phyloP scores from a whole-genome alignment of 176 grass and related monocot genomes.

The Eleusine coracana region DNA sequence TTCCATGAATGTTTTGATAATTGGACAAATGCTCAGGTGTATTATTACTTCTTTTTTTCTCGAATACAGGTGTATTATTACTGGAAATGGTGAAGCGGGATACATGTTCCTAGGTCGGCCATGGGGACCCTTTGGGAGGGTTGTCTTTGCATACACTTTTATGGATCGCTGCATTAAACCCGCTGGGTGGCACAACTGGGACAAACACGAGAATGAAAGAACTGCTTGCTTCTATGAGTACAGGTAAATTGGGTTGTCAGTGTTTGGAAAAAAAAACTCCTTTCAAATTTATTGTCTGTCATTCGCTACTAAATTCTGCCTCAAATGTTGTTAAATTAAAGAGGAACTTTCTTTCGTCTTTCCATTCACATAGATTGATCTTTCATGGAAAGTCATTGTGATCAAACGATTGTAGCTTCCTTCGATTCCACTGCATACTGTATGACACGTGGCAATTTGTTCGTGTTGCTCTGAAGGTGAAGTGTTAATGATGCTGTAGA shows the following conservation, averaged over 20 bases:
- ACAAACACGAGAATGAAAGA: constrained; percentile 89
- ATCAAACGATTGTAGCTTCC: neutral
- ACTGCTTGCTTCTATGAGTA: constrained; percentile 96
- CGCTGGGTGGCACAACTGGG: constrained; percentile 96
- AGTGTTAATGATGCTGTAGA: neutral
- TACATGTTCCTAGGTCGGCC: constrained; percentile 92
- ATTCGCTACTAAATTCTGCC: neutral
- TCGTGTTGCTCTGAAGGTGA: neutral
- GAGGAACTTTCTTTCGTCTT: constrained; percentile 3
- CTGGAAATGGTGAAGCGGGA: constrained; percentile 73
- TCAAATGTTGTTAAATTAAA: neutral
- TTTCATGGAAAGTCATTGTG: constrained; percentile 1
- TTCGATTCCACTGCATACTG: neutral
- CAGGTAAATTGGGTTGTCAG: constrained; percentile 51
- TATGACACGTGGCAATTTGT: neutral
- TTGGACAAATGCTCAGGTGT: constrained; percentile 51
- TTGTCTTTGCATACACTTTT: constrained; percentile 94
- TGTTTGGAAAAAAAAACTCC: neutral
- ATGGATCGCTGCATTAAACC: constrained; percentile 85
- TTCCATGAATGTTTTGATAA: constrained; percentile 24
- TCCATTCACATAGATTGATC: neutral
- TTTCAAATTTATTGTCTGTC: neutral
- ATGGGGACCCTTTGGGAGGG: constrained; percentile 94
- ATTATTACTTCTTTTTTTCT: too few relatives aligned
- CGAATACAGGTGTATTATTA: constrained; percentile 94